phyloP scores from a whole-genome alignment of 2,329 filamentous ascomycete species.

The Microsporum canis region DNA sequence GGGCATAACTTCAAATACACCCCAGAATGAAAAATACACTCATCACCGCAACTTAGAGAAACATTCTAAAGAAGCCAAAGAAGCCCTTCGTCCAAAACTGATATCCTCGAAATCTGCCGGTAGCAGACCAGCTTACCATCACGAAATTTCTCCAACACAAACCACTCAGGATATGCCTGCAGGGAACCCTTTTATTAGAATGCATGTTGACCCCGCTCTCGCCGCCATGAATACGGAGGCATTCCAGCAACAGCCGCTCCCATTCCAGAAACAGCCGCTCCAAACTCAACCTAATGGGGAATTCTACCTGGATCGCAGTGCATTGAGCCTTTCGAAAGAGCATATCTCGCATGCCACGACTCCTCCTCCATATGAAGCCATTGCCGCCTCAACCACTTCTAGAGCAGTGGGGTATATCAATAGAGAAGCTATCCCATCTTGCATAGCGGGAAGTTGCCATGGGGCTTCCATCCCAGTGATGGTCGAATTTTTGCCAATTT shows the following conservation, averaged over 20 bases:
- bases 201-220: constrained; percentile 6
- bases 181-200: constrained; percentile 13
- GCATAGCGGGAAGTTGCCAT: constrained; percentile 21
- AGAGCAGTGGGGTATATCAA: constrained; percentile 32
- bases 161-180: neutral
- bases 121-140: neutral
- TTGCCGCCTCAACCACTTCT: constrained; percentile 33
- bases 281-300: constrained; percentile 14
- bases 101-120: constrained; percentile 6
- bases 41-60: constrained; percentile 21
- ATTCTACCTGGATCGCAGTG: constrained; percentile 31
- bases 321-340: constrained; percentile 27
- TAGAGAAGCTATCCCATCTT: constrained; percentile 26
- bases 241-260: neutral
- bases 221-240: neutral
- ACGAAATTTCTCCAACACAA: neutral
- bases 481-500: constrained; percentile 34
- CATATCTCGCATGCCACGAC: constrained; percentile 30
- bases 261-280: neutral
- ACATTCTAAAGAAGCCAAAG: constrained; percentile 12
- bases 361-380: constrained; percentile 33
- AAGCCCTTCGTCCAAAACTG: constrained; percentile 18
- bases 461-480: constrained; percentile 31
- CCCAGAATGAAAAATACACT: constrained; percentile 18
- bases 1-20: constrained; percentile 26